Base-by-base conservation (phyloP, 805 yeast genomes). In the Babjeviella inositovora region DNA sequence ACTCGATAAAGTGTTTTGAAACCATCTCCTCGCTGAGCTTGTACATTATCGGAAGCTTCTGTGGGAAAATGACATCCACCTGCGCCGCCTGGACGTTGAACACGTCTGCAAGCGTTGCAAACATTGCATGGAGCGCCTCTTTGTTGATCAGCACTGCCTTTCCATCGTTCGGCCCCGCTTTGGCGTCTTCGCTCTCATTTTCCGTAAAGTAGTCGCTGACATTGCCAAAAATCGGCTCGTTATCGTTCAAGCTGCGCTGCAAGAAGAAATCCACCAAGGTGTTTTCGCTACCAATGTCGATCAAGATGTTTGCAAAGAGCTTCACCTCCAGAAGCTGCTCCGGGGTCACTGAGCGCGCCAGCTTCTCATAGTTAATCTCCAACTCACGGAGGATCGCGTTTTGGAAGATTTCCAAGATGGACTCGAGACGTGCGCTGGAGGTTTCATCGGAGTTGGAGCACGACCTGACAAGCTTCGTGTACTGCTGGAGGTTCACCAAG, bases 321-420 rank as follows among this genome's bases (percentile, higher is more conserved):
- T 38, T 39, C n/a, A n/a, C n/a, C n/a, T n/a, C n/a, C n/a, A n/a
- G n/a, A n/a, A n/a, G n/a, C n/a, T n/a, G n/a, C n/a, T n/a, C n/a
- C n/a, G n/a, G n/a, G n/a, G n/a, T n/a, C n/a, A n/a, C n/a, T n/a
- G n/a, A n/a, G n/a, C n/a, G n/a, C n/a, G n/a, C n/a, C n/a, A n/a
- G n/a, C 2, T 53, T 37, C 20, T 61, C 66, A 28, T 61, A 58
- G 30, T 62, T 71, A 15, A 57, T 44, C 24, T 76, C 85, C 28
- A 79, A 56, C 38, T 81, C 92, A 21, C 68, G 45, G 9, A 80
- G 41, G 6, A 76, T 57, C 0, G 90, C 79, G 38, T 63, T 74
- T 19, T 75, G 73, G 38, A 81, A 79, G 11, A 79, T 52, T 35
- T 75, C 87, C 18, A 69, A 42, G 8, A 72, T 52, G 3, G 75